Base-by-base conservation (phyloP, 805 yeast species). In the Candida dajiaensis region DNA sequence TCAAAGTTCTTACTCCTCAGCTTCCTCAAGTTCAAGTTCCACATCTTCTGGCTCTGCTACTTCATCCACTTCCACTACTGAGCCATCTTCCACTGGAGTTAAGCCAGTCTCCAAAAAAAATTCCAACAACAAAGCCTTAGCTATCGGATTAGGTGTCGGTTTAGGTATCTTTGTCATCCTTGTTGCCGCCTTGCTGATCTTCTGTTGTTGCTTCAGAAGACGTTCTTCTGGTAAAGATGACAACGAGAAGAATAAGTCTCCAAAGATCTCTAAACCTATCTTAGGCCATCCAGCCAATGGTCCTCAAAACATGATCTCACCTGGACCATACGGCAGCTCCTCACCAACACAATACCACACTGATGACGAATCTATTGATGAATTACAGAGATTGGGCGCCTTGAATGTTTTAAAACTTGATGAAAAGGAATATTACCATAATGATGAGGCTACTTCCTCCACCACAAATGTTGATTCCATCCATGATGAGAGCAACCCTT, bases 111-210 rank as follows among this genome's bases (percentile, higher is more conserved):
- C 36, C 11, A 33, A 43, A 38, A 33, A 36, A 40, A 42, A 38
- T 54, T 42, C 61, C 33, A 66, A 65, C 39, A 72, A 69, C 44
- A 83, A 77, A 53, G 76, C 77, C 3, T 70, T 87, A n/a, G 96
- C 96, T 0, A 85, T 92, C 59, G 96, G 90, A 1, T 75, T 90
- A 49, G 97, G 97, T 46, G 90, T 86, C n/a, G 87, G 84, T 2
- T 74, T 94, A 41, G 96, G 96, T 1, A 60, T 76, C 0, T 66
- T 78, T 3, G 74, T 74, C 2, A 55, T 85, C 0, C 55, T 81
- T 9, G 53, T 80, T 3, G 73, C 78, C 0, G 71, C 69, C 0
- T 43, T 76, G 1, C 28, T 82, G 2, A 42, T 88, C 6, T 67
- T 83, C 50, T 70, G 76, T 54, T 78, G 87, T 57, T 80, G 80